Evolutionary conservation across 169 alveolate genomes (phyloP).

Genomic region (Plasmodium vinckei): DNA sequence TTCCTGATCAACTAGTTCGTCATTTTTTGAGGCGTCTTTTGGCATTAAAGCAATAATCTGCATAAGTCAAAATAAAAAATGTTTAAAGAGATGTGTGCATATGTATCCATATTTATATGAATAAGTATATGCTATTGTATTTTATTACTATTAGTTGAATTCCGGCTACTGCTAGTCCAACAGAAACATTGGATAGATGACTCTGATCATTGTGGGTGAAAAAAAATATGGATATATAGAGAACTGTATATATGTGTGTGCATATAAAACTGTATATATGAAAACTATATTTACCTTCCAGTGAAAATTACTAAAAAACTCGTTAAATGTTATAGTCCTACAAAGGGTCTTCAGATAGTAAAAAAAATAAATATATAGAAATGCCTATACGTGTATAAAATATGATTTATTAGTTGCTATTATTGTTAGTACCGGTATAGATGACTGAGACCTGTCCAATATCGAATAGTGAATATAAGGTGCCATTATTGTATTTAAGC

Average conservation of each 20-base stretch:
- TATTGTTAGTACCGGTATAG: constrained; percentile 30
- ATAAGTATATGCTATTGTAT: not conserved
- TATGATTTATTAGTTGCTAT: not conserved
- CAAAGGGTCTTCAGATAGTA: constrained; percentile 29
- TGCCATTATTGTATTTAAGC: constrained; percentile 64
- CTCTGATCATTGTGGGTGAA: constrained; percentile 8
- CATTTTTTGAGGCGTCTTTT: constrained; percentile 52
- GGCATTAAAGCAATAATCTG: constrained; percentile 72
- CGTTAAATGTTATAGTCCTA: constrained; percentile 30
- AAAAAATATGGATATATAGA: not conserved
- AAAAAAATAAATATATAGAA: not conserved
- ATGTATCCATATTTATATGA: constrained; percentile 6
- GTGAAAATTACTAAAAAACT: constrained; percentile 51
- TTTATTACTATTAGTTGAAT: constrained; percentile 68
- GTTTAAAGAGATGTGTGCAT: not conserved
- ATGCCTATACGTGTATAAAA: not conserved
- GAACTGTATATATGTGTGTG: not conserved
- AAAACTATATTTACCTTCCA: constrained; percentile 48
- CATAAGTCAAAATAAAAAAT: not conserved
- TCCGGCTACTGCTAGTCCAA: constrained; percentile 65
- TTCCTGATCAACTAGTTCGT: constrained; percentile 52
- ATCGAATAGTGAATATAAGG: constrained; percentile 64
- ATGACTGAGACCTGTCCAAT: constrained; percentile 57
- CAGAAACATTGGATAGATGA: constrained; percentile 62
- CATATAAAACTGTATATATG: not conserved